Conservation (phyloP, 148 eudicot genomes). For the Diospyros kaki region DNA sequence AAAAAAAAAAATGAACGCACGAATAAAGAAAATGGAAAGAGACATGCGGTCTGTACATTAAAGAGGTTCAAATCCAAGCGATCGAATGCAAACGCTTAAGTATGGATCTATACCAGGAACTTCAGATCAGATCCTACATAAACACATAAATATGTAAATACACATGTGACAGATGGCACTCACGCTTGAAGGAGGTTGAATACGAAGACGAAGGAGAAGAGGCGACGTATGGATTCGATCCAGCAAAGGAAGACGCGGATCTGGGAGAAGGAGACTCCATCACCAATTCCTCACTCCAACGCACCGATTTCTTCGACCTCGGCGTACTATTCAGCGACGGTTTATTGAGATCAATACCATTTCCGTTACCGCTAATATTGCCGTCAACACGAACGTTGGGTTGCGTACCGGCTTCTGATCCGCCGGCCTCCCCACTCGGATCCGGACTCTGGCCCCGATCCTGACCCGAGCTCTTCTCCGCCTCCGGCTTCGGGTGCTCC, state of each 20-base stretch:
- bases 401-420: neutral
- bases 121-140: neutral
- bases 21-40: neutral
- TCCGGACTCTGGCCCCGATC: constrained; percentile 3
- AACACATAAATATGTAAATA: neutral
- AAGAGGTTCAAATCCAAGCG: neutral
- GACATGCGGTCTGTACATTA: no score
- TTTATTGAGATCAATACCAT: neutral
- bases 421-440: neutral
- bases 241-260: constrained; percentile 25
- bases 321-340: neutral
- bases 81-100: neutral
- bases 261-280: constrained; percentile 11
- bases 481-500: constrained; percentile 22
- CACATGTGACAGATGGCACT: neutral
- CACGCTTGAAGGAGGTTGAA: constrained; percentile 46
- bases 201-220: constrained; percentile 19
- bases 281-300: constrained; percentile 28
- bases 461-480: constrained; percentile 1
- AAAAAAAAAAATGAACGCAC: neutral
- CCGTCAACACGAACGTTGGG: neutral
- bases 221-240: constrained; percentile 40
- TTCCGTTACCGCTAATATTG: neutral
- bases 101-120: neutral
- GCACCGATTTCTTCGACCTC: constrained; percentile 24